phyloP scores from a whole-genome alignment of 75 land plant species.

The Larix kaempferi region DNA sequence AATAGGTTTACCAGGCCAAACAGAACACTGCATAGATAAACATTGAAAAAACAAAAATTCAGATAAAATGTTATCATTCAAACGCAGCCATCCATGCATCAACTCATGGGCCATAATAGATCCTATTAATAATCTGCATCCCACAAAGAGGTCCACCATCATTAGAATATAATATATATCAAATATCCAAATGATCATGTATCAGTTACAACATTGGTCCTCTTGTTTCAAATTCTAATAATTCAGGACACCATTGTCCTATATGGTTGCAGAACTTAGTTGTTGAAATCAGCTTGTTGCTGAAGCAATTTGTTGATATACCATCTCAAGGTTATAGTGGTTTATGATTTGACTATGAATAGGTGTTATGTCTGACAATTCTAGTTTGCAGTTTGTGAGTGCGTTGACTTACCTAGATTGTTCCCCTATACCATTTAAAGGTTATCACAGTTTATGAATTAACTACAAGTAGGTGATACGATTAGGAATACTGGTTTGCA shows the following conservation, averaged over 20 bases:
- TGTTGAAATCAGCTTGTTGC: not conserved
- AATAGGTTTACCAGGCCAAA: not conserved
- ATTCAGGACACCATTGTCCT: not conserved
- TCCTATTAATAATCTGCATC: constrained; percentile 80
- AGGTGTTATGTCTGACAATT: not conserved
- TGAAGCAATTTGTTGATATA: not conserved
- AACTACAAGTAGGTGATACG: not conserved
- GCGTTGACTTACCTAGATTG: not conserved
- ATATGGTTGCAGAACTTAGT: not conserved
- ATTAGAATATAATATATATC: not conserved
- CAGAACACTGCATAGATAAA: not conserved
- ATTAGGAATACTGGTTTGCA: not conserved
- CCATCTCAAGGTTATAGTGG: not conserved
- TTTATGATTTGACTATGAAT: not conserved
- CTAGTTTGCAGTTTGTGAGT: not conserved
- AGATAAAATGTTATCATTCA: constrained; percentile 47
- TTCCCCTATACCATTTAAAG: not conserved
- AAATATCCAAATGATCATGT: not conserved
- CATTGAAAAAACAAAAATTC: not conserved
- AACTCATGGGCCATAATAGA: constrained; percentile 92
- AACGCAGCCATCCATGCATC: constrained; percentile 97
- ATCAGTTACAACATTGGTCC: not conserved
- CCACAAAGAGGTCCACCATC: constrained; percentile 1
- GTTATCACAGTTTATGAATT: not conserved
- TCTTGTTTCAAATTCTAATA: not conserved